Evolutionary conservation across 2,329 filamentous ascomycete species (phyloP).

Genomic region (Aspergillus pseudoglaucus): DNA sequence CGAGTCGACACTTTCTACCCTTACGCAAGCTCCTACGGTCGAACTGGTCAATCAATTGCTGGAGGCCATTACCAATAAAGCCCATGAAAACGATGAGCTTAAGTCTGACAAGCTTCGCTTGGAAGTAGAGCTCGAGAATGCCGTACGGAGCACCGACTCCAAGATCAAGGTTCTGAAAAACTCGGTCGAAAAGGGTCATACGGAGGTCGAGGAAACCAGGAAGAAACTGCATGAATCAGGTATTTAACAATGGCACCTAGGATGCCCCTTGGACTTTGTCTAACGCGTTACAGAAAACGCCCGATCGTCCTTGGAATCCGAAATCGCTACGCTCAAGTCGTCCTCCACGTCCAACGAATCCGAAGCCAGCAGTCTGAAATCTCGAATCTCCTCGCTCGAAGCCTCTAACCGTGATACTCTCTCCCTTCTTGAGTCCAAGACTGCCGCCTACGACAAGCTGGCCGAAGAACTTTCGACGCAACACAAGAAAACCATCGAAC

Average conservation of each 20-base stretch:
- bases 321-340: conserved; percentile 71
- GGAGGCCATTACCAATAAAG: conserved; percentile 67
- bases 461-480: conserved; percentile 80
- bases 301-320: conserved; percentile 68
- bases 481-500: conserved; percentile 77
- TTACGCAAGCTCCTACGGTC: conserved; percentile 58
- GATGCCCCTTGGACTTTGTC: conserved; percentile 3
- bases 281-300: conserved; percentile 57
- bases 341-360: conserved; percentile 61
- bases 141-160: conserved; percentile 73
- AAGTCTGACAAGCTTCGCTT: conserved; percentile 81
- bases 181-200: conserved; percentile 73
- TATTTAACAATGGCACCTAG: conserved; percentile 32
- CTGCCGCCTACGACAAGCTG: conserved; percentile 75
- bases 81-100: conserved; percentile 72
- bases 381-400: conserved; percentile 80
- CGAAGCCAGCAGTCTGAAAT: conserved; percentile 66
- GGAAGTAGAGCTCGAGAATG: conserved; percentile 90
- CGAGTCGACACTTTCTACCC: conserved; percentile 49
- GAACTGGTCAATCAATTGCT: conserved; percentile 74
- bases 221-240: conserved; percentile 78
- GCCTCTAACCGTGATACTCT: conserved; percentile 87
- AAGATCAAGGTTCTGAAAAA: conserved; percentile 75
- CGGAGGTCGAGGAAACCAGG: conserved; percentile 74
- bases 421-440: conserved; percentile 83